phyloP scores from a whole-genome alignment of 371 early-diverging fungal species.

The Rhizopus arrhizus region DNA sequence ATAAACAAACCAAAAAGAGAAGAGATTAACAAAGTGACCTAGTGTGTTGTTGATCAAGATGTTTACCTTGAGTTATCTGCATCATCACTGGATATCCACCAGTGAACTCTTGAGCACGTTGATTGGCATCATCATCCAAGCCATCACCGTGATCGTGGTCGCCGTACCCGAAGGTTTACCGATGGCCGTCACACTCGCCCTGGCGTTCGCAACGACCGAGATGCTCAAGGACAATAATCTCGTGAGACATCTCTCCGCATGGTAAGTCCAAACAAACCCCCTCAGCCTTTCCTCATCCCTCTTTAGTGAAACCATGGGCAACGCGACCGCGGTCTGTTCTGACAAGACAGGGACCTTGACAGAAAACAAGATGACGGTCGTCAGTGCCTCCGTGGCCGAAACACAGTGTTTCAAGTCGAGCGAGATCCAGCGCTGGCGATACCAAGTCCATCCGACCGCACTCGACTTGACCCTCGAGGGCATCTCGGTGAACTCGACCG shows the following conservation, averaged over 20 bases:
- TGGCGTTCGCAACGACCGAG: conserved; percentile 74
- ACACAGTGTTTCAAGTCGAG: conserved; percentile 8
- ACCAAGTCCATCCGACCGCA: conserved; percentile 29
- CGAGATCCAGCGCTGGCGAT: conserved; percentile 42
- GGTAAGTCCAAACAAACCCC: conserved; percentile 10
- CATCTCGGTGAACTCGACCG: conserved; percentile 75
- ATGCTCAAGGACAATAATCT: conserved; percentile 82
- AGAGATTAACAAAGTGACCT: not conserved
- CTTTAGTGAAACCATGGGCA: conserved; percentile 81
- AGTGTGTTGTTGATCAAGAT: conserved; percentile 61
- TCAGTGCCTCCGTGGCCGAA: conserved; percentile 51
- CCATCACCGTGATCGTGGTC: conserved; percentile 72
- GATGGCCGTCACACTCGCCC: conserved; percentile 82
- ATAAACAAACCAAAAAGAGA: not conserved
- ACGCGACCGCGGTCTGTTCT: conserved; percentile 81
- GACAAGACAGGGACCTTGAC: conserved; percentile 89
- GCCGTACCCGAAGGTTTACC: conserved; percentile 82
- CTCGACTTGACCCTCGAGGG: conserved; percentile 42
- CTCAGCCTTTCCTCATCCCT: too few relatives aligned
- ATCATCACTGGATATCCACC: conserved; percentile 41
- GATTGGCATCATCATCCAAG: conserved; percentile 58
- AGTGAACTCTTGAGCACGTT: conserved; percentile 46
- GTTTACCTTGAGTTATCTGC: conserved; percentile 50
- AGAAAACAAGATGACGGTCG: conserved; percentile 83
- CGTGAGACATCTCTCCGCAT: conserved; percentile 76